Conservation (phyloP, 2,329 filamentous ascomycete species). For the Calonectria henricotiae region DNA sequence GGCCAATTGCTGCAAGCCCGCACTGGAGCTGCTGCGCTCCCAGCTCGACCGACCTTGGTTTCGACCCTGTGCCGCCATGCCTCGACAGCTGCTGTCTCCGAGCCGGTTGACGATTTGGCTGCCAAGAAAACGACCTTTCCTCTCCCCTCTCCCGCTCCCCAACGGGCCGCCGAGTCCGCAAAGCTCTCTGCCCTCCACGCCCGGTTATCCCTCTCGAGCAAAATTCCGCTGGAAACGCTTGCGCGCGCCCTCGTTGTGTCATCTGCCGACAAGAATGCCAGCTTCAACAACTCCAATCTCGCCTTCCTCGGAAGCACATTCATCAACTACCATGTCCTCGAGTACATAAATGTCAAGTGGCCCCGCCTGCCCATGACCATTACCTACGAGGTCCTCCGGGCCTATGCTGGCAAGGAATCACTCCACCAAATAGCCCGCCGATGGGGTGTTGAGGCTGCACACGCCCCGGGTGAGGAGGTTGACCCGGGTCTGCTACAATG, state of each 20-base stretch:
- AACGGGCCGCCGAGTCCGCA: conserved; percentile 79
- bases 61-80: conserved; percentile 49
- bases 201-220: conserved; percentile 85
- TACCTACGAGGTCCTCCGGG: conserved; percentile 87
- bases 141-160: conserved; percentile 81
- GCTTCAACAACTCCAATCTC: conserved; percentile 92
- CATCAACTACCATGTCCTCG: conserved; percentile 89
- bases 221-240: conserved; percentile 88
- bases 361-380: conserved; percentile 93
- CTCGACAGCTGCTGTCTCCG: conserved; percentile 54
- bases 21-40: conserved; percentile 27
- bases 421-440: conserved; percentile 82
- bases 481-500: conserved; percentile 94
- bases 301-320: conserved; percentile 86
- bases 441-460: conserved; percentile 95
- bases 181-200: conserved; percentile 96
- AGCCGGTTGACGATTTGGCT: conserved; percentile 44
- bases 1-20: conserved; percentile 61
- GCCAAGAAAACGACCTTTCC: conserved; percentile 50
- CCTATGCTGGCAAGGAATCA: conserved; percentile 84
- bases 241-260: conserved; percentile 88
- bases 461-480: conserved; percentile 89
- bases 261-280: conserved; percentile 84
- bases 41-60: conserved; percentile 52
- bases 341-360: conserved; percentile 90